These are phyloP conservation scores for Fusarium palustre DNA, from an alignment of 2,329 filamentous ascomycete species.

Conservation along the genomic window DNA sequence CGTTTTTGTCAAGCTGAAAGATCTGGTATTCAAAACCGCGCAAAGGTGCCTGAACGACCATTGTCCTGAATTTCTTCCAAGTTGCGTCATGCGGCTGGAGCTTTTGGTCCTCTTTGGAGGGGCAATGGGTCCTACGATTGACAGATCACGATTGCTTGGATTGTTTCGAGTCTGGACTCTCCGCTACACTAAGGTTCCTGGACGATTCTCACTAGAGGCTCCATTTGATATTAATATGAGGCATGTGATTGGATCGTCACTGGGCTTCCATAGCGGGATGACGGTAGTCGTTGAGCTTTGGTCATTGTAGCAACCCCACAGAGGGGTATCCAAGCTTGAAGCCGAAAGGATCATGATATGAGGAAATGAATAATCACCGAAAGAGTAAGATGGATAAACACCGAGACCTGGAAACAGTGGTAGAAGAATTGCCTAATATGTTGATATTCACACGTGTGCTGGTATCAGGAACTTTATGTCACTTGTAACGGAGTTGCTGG, in stretches of 20 bases:
- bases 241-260: constrained; percentile 37
- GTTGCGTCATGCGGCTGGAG: constrained; percentile 31
- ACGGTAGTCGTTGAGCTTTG: constrained; percentile 25
- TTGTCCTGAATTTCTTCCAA: constrained; percentile 2
- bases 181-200: constrained; percentile 34
- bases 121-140: constrained; percentile 21
- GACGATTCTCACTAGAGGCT: constrained; percentile 19
- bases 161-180: constrained; percentile 25
- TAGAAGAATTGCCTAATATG: neutral
- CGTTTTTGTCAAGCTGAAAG: neutral
- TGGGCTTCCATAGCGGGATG: constrained; percentile 28
- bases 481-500: constrained; percentile 36
- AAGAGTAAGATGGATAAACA: neutral
- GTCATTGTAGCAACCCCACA: constrained; percentile 38
- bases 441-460: neutral
- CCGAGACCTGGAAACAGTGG: neutral
- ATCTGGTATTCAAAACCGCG: too few species aligned
- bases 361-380: constrained; percentile 4
- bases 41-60: too few species aligned
- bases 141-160: constrained; percentile 31
- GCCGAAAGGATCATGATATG: constrained; percentile 26
- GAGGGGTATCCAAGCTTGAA: constrained; percentile 31
- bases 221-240: constrained; percentile 39
- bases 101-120: constrained; percentile 30
- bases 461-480: constrained; percentile 25